phyloP scores from a whole-genome alignment of 176 grass and related monocot species.

The bread wheat (Triticum aestivum) region IWGSC_CS_RefSeq_v2.1 NC_057805.1:344453525-344454024 shows the following conservation, averaged over 20 bases:
- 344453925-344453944: background rate
- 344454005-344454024: background rate
- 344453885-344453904: slow-evolving; percentile 33
- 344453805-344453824: background rate
- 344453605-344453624: background rate
- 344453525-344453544: background rate
- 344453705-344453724: slow-evolving; percentile 82
- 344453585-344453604: background rate
- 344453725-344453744: slow-evolving; percentile 83
- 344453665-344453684: slow-evolving; percentile 83
- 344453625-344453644: background rate
- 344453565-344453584: background rate
- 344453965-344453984: background rate
- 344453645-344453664: slow-evolving; percentile 58
- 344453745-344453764: slow-evolving; percentile 48
- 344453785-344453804: background rate
- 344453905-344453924: slow-evolving; percentile 53
- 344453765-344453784: background rate
- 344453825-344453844: background rate
- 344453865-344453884: slow-evolving; percentile 80
- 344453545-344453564: background rate
- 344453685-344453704: slow-evolving; percentile 79
- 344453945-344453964: background rate
- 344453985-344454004: background rate
- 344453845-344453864: slow-evolving; percentile 33